A percentile compares a stretch with the other conserved stretches of the same genome.
phyloP scores from a whole-genome alignment of 2,329 filamentous ascomycete genomes.

The Thelonectria discophora region DNA sequence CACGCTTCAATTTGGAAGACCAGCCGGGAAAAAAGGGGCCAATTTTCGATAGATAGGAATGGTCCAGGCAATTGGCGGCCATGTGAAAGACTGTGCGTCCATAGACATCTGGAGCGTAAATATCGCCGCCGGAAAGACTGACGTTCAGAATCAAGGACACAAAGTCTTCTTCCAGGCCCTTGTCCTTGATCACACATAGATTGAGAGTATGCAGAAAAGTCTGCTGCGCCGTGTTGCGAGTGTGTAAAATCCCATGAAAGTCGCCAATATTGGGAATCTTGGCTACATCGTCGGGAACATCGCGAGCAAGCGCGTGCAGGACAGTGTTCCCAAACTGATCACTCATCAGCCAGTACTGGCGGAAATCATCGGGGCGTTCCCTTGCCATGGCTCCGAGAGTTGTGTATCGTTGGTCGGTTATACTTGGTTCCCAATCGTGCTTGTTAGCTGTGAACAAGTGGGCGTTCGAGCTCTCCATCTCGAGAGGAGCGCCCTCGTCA shows the following conservation, averaged over 20 bases:
- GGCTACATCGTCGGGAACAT: too few species aligned
- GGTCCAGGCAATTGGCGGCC: slow-evolving; percentile 36
- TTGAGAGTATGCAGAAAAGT: slow-evolving; percentile 59
- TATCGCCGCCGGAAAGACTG: slow-evolving; percentile 35
- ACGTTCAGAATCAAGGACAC: too few species aligned
- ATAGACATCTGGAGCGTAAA: slow-evolving; percentile 56
- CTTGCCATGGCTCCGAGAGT: too few species aligned
- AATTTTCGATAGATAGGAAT: background rate
- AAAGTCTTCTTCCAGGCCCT: too few species aligned
- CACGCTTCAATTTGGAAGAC: slow-evolving; percentile 50
- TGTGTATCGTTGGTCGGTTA: too few species aligned
- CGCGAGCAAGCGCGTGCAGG: slow-evolving; percentile 55
- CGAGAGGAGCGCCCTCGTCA: slow-evolving; percentile 41
- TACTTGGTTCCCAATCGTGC: slow-evolving; percentile 47
- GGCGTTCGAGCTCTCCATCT: slow-evolving; percentile 25
- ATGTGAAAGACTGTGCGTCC: slow-evolving; percentile 64
- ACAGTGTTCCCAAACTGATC: slow-evolving; percentile 60
- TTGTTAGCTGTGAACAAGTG: slow-evolving; percentile 60
- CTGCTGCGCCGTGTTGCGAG: slow-evolving; percentile 56
- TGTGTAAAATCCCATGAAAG: slow-evolving; percentile 33
- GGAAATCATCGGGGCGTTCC: too few species aligned
- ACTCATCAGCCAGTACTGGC: slow-evolving; percentile 12
- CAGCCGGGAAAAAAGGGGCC: slow-evolving; percentile 41
- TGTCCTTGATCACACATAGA: slow-evolving; percentile 45
- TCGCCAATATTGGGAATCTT: too few species aligned